Conservation (phyloP, 1,139 yeast genomes). For the Pichia sp. region DNA sequence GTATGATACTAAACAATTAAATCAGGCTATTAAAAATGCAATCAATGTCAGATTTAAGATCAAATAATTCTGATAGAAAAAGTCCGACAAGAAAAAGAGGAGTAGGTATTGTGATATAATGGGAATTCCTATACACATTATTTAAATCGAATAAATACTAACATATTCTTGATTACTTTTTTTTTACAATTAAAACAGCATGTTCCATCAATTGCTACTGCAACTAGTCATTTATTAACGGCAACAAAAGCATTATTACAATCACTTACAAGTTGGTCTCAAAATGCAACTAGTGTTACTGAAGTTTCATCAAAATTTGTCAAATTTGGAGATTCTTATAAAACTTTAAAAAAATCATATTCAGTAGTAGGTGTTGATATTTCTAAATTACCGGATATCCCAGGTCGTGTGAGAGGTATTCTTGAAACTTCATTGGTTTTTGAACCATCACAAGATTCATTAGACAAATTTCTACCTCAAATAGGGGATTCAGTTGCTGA, state of each 20-base stretch:
- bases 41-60: no score
- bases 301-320: constrained; percentile 92
- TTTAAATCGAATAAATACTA: not conserved
- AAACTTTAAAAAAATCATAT: constrained; percentile 75
- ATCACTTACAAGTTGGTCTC: constrained; percentile 87
- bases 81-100: constrained; percentile 13
- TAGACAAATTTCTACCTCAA: constrained; percentile 76
- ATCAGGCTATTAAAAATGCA: no score
- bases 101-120: constrained; percentile 12
- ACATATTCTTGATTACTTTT: not conserved
- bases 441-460: constrained; percentile 75
- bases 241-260: constrained; percentile 86
- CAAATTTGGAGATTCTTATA: constrained; percentile 87
- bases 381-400: constrained; percentile 71
- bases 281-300: constrained; percentile 66
- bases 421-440: constrained; percentile 84
- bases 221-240: constrained; percentile 48
- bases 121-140: not conserved
- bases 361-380: constrained; percentile 63
- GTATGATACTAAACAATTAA: no score
- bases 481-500: constrained; percentile 84
- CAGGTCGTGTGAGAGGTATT: constrained; percentile 62
- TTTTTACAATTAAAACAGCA: constrained; percentile 6
- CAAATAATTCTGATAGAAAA: no score
- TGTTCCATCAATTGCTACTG: constrained; percentile 23